These are phyloP conservation scores for Amanita rimosa DNA, from an alignment of 768 basidiomycete genomes.

Conservation along the genomic window DNA sequence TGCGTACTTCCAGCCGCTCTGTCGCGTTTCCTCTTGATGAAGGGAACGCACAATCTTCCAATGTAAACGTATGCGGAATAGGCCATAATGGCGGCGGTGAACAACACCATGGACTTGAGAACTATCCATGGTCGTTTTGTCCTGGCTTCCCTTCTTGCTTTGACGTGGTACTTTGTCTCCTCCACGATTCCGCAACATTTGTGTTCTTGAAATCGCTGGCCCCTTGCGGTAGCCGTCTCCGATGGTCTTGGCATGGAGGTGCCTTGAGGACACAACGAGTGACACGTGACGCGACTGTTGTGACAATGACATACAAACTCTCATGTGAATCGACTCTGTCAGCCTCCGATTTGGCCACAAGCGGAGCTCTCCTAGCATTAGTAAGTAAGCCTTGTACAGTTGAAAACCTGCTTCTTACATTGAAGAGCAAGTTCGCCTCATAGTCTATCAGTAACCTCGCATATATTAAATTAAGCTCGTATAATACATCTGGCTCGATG, in stretches of 20 bases:
- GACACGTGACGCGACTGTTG: no score
- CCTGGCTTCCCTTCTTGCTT: slow-evolving; percentile 29
- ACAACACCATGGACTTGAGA: slow-evolving; percentile 52
- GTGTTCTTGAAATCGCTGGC: neutral
- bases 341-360: no score
- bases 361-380: no score
- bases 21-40: slow-evolving; percentile 46
- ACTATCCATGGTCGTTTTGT: slow-evolving; percentile 58
- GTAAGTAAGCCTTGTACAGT: no score
- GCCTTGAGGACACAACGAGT: no score
- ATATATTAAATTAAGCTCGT: no score
- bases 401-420: no score
- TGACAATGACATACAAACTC: no score
- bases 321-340: no score
- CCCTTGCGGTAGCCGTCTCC: neutral
- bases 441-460: no score
- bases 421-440: no score
- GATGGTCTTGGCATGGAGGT: neutral
- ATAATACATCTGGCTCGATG: no score
- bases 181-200: slow-evolving; percentile 42
- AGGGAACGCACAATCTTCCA: slow-evolving; percentile 56
- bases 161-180: slow-evolving; percentile 27
- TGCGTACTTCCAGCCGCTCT: slow-evolving; percentile 59
- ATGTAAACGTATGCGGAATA: slow-evolving; percentile 76
- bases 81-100: slow-evolving; percentile 48